phyloP scores from a whole-genome alignment of 2,329 filamentous ascomycete species.

The Dactylellina haptotyla region DNA sequence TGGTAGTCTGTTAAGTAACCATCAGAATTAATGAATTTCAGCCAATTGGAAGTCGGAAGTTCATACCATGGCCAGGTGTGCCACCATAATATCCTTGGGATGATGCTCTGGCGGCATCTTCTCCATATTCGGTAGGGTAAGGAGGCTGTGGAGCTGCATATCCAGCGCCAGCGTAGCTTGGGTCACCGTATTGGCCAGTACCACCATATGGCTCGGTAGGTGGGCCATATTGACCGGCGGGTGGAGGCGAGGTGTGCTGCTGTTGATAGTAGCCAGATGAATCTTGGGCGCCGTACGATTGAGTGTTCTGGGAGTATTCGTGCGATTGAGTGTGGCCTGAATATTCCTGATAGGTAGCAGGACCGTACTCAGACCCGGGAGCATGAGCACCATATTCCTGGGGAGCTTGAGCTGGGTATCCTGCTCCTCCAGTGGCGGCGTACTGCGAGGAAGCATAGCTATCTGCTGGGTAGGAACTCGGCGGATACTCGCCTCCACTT shows the following conservation, averaged over 20 bases:
- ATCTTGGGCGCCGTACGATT: constrained; percentile 28
- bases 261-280: constrained; percentile 29
- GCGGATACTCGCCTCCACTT: constrained; percentile 34
- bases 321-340: constrained; percentile 21
- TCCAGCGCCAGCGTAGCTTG: constrained; percentile 21
- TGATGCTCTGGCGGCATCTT: constrained; percentile 7
- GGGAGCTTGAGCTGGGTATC: constrained; percentile 5
- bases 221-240: constrained; percentile 37
- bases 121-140: constrained; percentile 24
- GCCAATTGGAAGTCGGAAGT: background rate
- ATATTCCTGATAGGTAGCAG: constrained; percentile 28
- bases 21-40: background rate
- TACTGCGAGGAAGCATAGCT: constrained; percentile 42
- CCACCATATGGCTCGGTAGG: constrained; percentile 12
- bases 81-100: constrained; percentile 33
- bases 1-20: constrained; percentile 19
- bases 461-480: constrained; percentile 33
- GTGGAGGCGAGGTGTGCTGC: constrained; percentile 33
- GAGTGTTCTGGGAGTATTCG: constrained; percentile 22
- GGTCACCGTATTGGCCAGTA: constrained; percentile 27
- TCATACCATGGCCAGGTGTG: constrained; percentile 23
- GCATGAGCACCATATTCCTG: constrained; percentile 8
- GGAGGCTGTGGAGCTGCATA: constrained; percentile 29
- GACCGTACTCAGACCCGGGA: too few relatives aligned
- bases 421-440: too few relatives aligned